Evolutionary conservation across 805 yeast genomes (phyloP).

Genomic region (Teunomyces stri): DNA sequence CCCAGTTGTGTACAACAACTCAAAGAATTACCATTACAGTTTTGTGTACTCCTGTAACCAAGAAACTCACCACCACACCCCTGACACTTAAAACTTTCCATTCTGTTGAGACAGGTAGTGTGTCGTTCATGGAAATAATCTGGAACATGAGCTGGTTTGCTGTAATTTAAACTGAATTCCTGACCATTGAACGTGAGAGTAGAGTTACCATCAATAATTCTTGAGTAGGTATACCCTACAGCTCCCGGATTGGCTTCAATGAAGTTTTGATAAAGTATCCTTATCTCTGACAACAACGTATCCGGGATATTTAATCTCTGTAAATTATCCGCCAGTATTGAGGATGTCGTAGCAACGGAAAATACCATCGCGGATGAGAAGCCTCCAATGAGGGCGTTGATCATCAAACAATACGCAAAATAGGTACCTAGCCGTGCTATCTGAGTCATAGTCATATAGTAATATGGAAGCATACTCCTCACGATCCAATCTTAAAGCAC

Average conservation of each 20-base stretch:
- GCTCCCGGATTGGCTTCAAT: not conserved
- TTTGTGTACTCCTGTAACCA: not conserved
- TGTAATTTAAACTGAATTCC: not conserved
- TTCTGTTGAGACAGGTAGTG: not conserved
- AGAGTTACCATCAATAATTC: not conserved
- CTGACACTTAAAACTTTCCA: not conserved
- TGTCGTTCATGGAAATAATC: not conserved
- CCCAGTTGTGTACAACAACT: not conserved
- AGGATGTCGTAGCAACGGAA: conserved; percentile 2
- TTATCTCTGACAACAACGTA: not conserved
- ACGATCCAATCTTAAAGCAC: conserved; percentile 2
- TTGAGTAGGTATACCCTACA: not conserved
- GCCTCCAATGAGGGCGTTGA: conserved; percentile 2
- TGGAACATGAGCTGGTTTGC: not conserved
- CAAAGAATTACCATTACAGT: not conserved
- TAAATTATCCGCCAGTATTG: conserved; percentile 1
- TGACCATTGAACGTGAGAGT: not conserved
- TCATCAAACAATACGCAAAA: not conserved
- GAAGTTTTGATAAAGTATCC: not conserved
- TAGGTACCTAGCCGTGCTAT: not conserved
- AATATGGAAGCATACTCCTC: conserved; percentile 3
- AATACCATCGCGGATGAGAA: not conserved
- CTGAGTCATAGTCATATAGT: conserved; percentile 3
- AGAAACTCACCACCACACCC: not conserved
- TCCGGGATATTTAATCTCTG: conserved; percentile 1